phyloP scores from a whole-genome alignment of 2,329 filamentous ascomycete genomes.

The Sporothrix brunneoviolacea region DNA sequence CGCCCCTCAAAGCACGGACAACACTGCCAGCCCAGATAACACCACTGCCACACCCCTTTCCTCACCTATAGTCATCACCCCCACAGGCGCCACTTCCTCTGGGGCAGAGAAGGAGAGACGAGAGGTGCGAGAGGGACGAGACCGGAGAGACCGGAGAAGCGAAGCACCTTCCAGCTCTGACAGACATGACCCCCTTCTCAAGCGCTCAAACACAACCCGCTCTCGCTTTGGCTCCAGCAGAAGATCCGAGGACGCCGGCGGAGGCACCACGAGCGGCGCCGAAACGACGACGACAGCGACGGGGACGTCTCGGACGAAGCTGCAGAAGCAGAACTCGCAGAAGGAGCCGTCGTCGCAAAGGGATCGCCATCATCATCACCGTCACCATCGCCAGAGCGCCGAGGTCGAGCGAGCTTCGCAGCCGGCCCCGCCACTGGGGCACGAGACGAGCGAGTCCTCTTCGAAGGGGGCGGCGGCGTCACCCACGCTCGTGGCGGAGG shows the following conservation, averaged over 20 bases:
- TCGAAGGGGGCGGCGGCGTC: constrained; percentile 9
- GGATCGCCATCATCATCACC: neutral
- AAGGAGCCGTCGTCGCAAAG: neutral
- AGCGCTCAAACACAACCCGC: constrained; percentile 19
- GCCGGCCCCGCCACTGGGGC: neutral
- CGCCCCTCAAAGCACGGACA: constrained; percentile 17
- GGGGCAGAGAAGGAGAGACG: constrained; percentile 7
- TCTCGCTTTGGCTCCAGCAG: constrained; percentile 18
- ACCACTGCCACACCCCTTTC: constrained; percentile 1
- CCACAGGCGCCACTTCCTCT: constrained; percentile 2
- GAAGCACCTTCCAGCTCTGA: constrained; percentile 13
- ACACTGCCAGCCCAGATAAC: constrained; percentile 4
- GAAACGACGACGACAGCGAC: neutral
- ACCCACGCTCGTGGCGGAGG: constrained; percentile 2
- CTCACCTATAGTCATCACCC: constrained; percentile 1
- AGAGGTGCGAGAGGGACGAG: constrained; percentile 1
- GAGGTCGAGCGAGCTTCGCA: neutral
- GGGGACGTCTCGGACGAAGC: constrained; percentile 7
- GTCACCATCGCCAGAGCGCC: constrained; percentile 7
- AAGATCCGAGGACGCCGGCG: constrained; percentile 16
- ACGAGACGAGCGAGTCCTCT: constrained; percentile 9
- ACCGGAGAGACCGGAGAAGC: constrained; percentile 6
- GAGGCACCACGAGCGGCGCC: neutral
- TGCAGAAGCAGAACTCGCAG: constrained; percentile 9
- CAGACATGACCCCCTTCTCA: constrained; percentile 15